Evolutionary conservation across 208 protist species (phyloP).

Genomic region (Wallacemonas collosoma): DNA sequence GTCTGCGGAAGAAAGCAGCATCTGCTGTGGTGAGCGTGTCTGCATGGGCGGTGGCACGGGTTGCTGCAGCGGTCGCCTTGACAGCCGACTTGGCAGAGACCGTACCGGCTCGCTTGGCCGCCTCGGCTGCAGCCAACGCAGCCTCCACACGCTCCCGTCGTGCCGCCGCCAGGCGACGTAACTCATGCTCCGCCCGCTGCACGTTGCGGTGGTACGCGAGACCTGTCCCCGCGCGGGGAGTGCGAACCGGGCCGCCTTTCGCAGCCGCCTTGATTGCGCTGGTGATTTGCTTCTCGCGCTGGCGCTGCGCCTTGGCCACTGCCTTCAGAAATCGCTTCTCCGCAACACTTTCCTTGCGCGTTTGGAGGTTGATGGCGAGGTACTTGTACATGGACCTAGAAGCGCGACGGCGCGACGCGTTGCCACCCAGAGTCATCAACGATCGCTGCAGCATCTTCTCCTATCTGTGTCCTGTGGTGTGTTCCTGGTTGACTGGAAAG

Average conservation of each 20-base stretch:
- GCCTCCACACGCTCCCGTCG: background rate
- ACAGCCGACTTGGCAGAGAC: background rate
- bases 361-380: background rate
- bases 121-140: background rate
- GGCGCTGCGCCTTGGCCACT: conserved; percentile 11
- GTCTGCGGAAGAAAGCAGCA: background rate
- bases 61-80: background rate
- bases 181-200: conserved; percentile 21
- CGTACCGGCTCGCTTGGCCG: background rate
- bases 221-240: background rate
- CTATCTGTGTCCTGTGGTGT: background rate
- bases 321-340: conserved; percentile 18
- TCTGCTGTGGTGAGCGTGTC: background rate
- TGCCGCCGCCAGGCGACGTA: background rate
- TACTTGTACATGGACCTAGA: background rate
- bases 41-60: background rate
- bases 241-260: conserved; percentile 9
- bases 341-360: conserved; percentile 11
- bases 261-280: conserved; percentile 16
- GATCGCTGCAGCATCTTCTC: background rate
- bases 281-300: conserved; percentile 21
- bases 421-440: background rate
- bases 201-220: conserved; percentile 3
- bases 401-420: conserved; percentile 3
- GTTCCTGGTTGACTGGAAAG: no score